Conservation (phyloP, 2,329 filamentous ascomycete species). For the Colletotrichum spinosum region DNA sequence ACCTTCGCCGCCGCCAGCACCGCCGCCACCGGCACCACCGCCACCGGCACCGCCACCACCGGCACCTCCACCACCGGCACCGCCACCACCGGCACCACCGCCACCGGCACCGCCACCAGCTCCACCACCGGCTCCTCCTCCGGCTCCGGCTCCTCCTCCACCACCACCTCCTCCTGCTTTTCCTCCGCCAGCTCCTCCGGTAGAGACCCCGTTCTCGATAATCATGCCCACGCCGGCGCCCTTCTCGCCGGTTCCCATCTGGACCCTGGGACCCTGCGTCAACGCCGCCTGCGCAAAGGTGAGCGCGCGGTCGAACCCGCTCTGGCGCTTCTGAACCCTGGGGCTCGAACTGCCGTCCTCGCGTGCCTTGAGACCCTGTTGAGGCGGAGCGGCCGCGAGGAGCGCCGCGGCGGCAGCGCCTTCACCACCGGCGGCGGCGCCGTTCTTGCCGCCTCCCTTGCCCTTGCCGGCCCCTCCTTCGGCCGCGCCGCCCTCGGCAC, state of each 20-base stretch:
- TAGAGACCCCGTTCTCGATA: constrained; percentile 45
- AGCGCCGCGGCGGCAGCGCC: constrained; percentile 21
- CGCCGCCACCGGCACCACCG: constrained; percentile 22
- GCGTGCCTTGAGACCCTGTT: not conserved
- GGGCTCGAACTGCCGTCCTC: not conserved
- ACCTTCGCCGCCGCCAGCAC: not conserved
- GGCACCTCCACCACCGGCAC: no score
- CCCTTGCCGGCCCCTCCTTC: constrained; percentile 16
- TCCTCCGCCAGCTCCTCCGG: not conserved
- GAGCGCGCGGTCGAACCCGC: constrained; percentile 54
- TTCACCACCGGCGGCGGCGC: constrained; percentile 20
- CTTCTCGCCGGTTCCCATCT: constrained; percentile 53
- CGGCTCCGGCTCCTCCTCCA: no score
- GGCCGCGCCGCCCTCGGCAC: constrained; percentile 38
- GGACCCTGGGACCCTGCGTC: constrained; percentile 51
- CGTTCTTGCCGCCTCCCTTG: constrained; percentile 9
- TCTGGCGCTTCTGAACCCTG: constrained; percentile 50
- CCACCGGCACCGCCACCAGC: constrained; percentile 13
- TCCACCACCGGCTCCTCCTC: no score
- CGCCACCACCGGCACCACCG: not conserved
- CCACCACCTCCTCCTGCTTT: no score
- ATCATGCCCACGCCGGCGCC: constrained; percentile 55
- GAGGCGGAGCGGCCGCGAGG: not conserved
- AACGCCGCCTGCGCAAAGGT: constrained; percentile 53
- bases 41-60: no score